Conservation (phyloP, 305 asterid genomes). For the Caryopteris hybrid region DNA sequence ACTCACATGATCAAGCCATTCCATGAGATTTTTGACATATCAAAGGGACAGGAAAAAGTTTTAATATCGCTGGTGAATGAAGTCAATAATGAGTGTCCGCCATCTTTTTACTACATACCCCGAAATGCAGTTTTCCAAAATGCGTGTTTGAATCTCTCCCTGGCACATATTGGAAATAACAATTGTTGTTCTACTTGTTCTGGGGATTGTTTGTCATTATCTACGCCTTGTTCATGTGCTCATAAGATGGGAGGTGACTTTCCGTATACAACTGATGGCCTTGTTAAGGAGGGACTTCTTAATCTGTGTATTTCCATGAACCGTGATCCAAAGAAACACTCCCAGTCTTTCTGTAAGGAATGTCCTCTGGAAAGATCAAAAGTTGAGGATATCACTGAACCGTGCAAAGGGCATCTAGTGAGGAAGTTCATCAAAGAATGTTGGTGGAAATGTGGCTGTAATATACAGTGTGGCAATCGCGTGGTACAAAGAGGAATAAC, state of each 20-base stretch:
- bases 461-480: conserved; percentile 66
- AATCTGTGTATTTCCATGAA: conserved; percentile 53
- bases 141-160: conserved; percentile 46
- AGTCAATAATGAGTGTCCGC: conserved; percentile 44
- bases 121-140: conserved; percentile 52
- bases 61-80: conserved; percentile 50
- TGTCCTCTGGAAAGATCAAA: conserved; percentile 64
- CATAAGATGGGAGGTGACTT: conserved; percentile 42
- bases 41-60: conserved; percentile 61
- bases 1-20: conserved; percentile 17
- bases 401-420: conserved; percentile 67
- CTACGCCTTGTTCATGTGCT: conserved; percentile 59
- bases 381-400: conserved; percentile 38
- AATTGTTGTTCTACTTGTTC: conserved; percentile 50
- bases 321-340: conserved; percentile 47
- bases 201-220: conserved; percentile 50
- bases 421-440: conserved; percentile 75
- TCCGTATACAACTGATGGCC: conserved; percentile 60
- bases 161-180: conserved; percentile 47
- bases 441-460: conserved; percentile 72
- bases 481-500: conserved; percentile 77
- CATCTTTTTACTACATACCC: conserved; percentile 51
- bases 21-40: conserved; percentile 37
- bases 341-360: conserved; percentile 55
- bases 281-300: conserved; percentile 54